Base-by-base conservation (phyloP, 164 flowering plant species). In the Vitis rotundifolia region DNA sequence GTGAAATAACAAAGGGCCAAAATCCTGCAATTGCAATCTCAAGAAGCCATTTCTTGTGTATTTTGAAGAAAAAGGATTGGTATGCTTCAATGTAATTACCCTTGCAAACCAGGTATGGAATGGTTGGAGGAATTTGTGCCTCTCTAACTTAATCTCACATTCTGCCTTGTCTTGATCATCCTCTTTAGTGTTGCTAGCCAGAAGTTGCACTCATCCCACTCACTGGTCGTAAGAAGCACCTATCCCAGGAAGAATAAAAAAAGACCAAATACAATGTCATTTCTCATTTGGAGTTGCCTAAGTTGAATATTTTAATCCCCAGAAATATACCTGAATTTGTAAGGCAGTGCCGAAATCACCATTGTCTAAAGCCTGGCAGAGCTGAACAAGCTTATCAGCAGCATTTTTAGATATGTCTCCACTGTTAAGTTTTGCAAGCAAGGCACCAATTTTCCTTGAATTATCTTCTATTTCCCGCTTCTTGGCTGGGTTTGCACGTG, bases 121-220 rank as follows among this genome's bases (percentile, higher is more conserved):
- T 15, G 15, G 29, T 61, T 52, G 6, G n/a, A 37, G 31, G 22
- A 50, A 28, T 76, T 26, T 18, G 8, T 48, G 59, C 19, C 49
- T 56, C 62, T 16, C 63, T 53, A 66, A 66, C 75, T 62, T 70
- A 68, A 72, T 80, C 95, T 91, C 67, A 80, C 86, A 73, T 61
- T 89, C 71, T 93, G 98, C 81, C 90, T 86, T 11, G 87, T 81
- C 83, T 91, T 95, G 71, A 95, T 90, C 99, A 95, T 95, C 68
- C 99, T 85, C 74, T 95, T 95, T 9, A 95, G 90, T 26, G 96
- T 80, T 19, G 94, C 91, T 66, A 95, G 84, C 99, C 99, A 95
- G 80, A 85, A 95, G 85, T 84, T 88, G 89, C 99, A 95, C 70
- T 95, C 99, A 54, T 95, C 99, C 99, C 99, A 95, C 52, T 93